Evolutionary conservation across 495 filamentous ascomycete species (phyloP).

Genomic region (Daldinia decipiens): DNA sequence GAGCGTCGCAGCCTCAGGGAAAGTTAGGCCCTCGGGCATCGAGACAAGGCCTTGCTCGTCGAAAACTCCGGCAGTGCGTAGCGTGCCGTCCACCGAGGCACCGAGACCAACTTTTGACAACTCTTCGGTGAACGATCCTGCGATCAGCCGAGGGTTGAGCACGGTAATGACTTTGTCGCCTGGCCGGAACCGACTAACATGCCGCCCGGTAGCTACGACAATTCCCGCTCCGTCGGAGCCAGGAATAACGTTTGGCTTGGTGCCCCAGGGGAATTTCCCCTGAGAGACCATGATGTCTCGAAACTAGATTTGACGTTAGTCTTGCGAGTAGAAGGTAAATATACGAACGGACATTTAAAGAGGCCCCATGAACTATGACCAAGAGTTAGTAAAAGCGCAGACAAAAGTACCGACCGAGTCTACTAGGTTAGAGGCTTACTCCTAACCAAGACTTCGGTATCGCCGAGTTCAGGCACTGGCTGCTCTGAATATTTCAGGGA

Average conservation of each 20-base stretch:
- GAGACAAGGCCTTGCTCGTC: conserved; percentile 43
- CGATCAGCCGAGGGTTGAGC: conserved; percentile 35
- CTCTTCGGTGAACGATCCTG: conserved; percentile 20
- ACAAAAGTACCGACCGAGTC: not conserved
- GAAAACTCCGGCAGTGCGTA: conserved; percentile 38
- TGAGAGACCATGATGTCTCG: conserved; percentile 52
- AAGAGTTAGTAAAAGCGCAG: not conserved
- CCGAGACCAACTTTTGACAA: conserved; percentile 32
- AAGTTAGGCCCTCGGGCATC: conserved; percentile 36
- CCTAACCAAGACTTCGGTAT: conserved; percentile 46
- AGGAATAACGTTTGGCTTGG: conserved; percentile 63
- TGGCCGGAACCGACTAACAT: conserved; percentile 66
- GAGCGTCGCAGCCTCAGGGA: conserved; percentile 39
- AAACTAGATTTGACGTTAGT: conserved; percentile 8
- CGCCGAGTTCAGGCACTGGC: conserved; percentile 38
- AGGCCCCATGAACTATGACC: conserved; percentile 22
- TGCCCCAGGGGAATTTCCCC: conserved; percentile 48
- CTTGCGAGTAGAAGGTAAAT: not conserved
- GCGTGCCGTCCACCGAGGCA: conserved; percentile 36
- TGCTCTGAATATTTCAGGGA: conserved; percentile 38
- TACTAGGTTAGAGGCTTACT: conserved; percentile 16
- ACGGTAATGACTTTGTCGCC: conserved; percentile 54
- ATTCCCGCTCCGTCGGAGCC: conserved; percentile 73
- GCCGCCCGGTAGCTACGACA: conserved; percentile 66
- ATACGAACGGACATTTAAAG: conserved; percentile 16